Conservation (phyloP, 1,284 basidiomycete genomes). For the Boletus smithii region DNA sequence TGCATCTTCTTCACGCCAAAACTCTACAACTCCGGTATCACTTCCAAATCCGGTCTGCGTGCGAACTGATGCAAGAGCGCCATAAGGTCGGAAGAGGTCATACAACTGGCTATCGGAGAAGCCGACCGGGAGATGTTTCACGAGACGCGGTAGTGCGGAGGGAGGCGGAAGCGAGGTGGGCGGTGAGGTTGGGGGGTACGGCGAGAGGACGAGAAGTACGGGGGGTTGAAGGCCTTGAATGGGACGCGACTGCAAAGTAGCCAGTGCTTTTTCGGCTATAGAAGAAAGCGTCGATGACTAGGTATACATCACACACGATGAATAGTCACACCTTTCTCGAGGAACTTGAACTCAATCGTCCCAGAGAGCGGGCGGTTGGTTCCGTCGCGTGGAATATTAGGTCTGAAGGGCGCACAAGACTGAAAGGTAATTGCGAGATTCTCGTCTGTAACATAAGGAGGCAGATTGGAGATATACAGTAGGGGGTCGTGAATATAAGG, state of each 20-base stretch:
- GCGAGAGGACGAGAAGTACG: conserved; percentile 63
- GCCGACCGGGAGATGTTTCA: conserved; percentile 69
- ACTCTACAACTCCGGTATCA: conserved; percentile 77
- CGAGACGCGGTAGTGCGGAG: conserved; percentile 67
- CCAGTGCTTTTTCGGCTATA: conserved; percentile 83
- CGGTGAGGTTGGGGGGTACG: conserved; percentile 69
- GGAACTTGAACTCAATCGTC: conserved; percentile 74
- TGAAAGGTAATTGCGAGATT: conserved; percentile 68
- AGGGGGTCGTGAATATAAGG: conserved; percentile 78
- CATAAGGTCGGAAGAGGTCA: conserved; percentile 70
- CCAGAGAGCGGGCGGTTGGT: conserved; percentile 52
- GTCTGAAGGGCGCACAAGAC: conserved; percentile 73
- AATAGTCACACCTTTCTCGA: conserved; percentile 63
- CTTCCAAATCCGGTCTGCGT: conserved; percentile 68
- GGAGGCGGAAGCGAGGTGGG: conserved; percentile 70
- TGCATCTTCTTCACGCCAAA: conserved; percentile 87
- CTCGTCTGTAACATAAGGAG: conserved; percentile 67
- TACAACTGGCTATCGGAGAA: conserved; percentile 75
- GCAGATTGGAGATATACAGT: conserved; percentile 72
- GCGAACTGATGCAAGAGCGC: conserved; percentile 67
- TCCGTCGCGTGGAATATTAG: conserved; percentile 64
- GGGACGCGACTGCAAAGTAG: conserved; percentile 73
- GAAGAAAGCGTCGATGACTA: conserved; percentile 10
- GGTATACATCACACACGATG: conserved; percentile 6
- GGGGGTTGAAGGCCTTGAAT: conserved; percentile 56